Evolutionary conservation across 345 rosid genomes (phyloP), one percentile per base, ranked within the genome.

Genomic region (Nasturtium officinale): DNA sequence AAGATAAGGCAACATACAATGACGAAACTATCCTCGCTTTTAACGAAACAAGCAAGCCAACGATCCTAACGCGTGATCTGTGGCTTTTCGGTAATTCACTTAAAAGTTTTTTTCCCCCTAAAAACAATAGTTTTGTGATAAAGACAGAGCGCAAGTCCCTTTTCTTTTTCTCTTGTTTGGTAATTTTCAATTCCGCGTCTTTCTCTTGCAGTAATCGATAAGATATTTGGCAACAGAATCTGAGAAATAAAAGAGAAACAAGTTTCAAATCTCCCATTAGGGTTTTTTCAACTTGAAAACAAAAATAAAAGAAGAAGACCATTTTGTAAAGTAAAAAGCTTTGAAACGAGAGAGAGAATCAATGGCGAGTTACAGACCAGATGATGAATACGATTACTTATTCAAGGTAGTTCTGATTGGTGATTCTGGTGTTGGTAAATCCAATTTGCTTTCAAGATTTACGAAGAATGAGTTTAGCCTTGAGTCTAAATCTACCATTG

Each of bases 301-400:
- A 42, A 15, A 60, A 1, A 18, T 29, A 9, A 6, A 29, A 33
- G 7, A 7, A 8, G 1, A 32, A 5, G 7, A 5, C 6, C 54
- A 26, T 65, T 47, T 35, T 13, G 0, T 50, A 37, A 52, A 26
- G 54, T 35, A 18, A 13, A 32, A 72, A 72, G 42, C 52, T 61
- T 61, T 37, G 13, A 32, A 12, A 17, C 9, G 32, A 37, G 25
- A 61, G 55, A 25, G 50, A 33, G n/a, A n/a, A n/a, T n/a, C 60
- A 77, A 80, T 80, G 83, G 83, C 83, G 33, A 80, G 78, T 35
- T 76, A 77, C 58, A 67, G 72, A 80, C 78, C 75, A 16, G 83
- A 72, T 26, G 83, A 80, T 40, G 83, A 80, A 45, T 80, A 80
- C 48, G 81, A 80, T 65, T 80, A 69, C 70, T 73, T 80, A 0